These are phyloP conservation scores for Fonsecaea pedrosoi DNA, from an alignment of 2,329 filamentous ascomycete genomes.

Conservation along the genomic window DNA sequence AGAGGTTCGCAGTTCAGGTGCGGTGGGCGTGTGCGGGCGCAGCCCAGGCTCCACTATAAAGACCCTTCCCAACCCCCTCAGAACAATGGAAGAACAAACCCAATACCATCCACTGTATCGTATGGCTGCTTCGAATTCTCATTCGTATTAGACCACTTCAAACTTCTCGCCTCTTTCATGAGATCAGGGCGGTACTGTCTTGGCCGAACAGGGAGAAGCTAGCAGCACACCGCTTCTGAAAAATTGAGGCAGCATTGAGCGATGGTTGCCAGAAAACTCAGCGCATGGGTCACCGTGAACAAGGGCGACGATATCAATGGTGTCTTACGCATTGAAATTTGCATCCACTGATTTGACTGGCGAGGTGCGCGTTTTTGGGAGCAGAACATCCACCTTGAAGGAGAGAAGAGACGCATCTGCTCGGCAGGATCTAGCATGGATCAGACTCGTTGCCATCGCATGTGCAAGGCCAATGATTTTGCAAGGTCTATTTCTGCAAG, in stretches of 20 bases:
- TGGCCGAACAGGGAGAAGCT: neutral
- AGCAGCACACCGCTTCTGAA: neutral
- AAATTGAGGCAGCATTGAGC: neutral
- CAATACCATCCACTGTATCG: neutral
- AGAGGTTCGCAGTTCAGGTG: neutral
- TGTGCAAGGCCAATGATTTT: neutral
- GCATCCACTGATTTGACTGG: too few relatives aligned
- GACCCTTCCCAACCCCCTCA: neutral
- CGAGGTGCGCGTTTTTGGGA: too few relatives aligned
- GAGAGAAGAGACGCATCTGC: neutral
- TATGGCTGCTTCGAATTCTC: neutral
- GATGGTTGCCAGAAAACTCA: neutral
- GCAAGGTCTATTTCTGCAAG: neutral
- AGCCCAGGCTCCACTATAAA: neutral
- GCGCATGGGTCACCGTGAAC: neutral
- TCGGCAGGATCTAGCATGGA: neutral
- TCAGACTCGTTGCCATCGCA: neutral
- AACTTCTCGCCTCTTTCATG: constrained; percentile 1
- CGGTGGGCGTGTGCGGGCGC: neutral
- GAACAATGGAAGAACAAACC: neutral
- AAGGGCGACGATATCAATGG: neutral
- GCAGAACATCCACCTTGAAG: too few relatives aligned
- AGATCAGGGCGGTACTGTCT: neutral
- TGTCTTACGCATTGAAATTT: neutral
- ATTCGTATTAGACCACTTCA: neutral